phyloP scores from a whole-genome alignment of 352 stramenopile genomes.

The Phytophthora hibernalis region DNA sequence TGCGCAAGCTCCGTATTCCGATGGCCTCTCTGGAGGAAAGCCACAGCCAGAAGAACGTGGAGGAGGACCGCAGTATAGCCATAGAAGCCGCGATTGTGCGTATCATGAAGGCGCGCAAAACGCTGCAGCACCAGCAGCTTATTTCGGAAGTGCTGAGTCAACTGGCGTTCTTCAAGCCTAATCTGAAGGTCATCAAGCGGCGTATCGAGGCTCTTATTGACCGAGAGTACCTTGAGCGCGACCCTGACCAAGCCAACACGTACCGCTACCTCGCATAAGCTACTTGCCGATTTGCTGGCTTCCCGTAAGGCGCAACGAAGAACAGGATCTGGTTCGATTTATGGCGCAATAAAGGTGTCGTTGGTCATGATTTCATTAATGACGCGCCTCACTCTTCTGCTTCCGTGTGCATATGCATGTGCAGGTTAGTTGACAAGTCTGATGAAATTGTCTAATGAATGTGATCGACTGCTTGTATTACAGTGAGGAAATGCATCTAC shows the following conservation, averaged over 20 bases:
- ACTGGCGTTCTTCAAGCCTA: conserved; percentile 98
- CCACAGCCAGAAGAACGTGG: conserved; percentile 98
- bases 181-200: conserved; percentile 98
- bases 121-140: conserved; percentile 97
- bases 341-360: conserved; percentile 34
- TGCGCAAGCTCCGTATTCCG: conserved; percentile 98
- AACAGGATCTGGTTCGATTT: conserved; percentile 29
- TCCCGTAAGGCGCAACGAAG: conserved; percentile 14
- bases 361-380: conserved; percentile 25
- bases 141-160: conserved; percentile 98
- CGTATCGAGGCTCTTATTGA: conserved; percentile 98
- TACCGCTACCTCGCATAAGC: conserved; percentile 96
- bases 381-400: not conserved
- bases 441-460: conserved; percentile 30
- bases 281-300: conserved; percentile 20
- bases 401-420: not conserved
- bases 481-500: conserved; percentile 46
- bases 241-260: conserved; percentile 94
- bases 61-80: conserved; percentile 96
- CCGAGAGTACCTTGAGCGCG: conserved; percentile 98
- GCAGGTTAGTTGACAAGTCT: not conserved
- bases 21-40: conserved; percentile 99
- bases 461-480: conserved; percentile 32
- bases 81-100: conserved; percentile 99
- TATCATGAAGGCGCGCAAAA: conserved; percentile 99